Evolutionary conservation across 768 basidiomycete genomes (phyloP), one percentile per base, ranked within the genome.

Genomic region (Pulveroboletus sp.): DNA sequence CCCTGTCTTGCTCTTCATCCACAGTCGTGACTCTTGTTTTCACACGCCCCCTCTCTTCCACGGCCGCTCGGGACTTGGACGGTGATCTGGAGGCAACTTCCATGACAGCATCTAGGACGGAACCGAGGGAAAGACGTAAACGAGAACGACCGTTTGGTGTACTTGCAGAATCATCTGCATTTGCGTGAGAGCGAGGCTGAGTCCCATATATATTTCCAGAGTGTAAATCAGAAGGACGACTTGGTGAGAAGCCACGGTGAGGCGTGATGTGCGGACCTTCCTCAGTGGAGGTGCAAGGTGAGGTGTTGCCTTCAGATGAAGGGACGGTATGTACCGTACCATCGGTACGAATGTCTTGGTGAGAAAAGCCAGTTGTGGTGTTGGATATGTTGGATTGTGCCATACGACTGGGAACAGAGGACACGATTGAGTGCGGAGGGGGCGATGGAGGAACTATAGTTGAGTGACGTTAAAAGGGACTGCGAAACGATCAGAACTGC

Each of bases 241-340:
- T 28, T 24, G 40, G 32, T 6, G 49, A 49, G 17, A 14, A 21
- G 3, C 6, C 17, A 30, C 14, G 32, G 6, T 21, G 46, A 24
- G 24, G 31, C 3, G n/a, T 28, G 33, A 21, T 8, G 9, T 32
- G 39, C 6, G 46, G 12, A 17, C 27, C 21, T 33, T 50, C 55
- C 18, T 70, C 72, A 71, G 10, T 65, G 65, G 32, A 60, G 61
- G 17, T 74, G 66, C n/a, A 76, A 76, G 14, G 33, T 11, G 47
- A 58, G 1, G 56, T 12, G 1, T 30, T 28, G 5, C 38, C 38
- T 45, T 48, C 46, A 11, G 9, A 48, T 30, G 39, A 14, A 12
- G 48, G 27, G 24, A 0, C 15, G 1, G 27, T 6, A 11, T 21
- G 35, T 11, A 7, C 26, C 27, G 36, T 17, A 26, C 43, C 41